phyloP scores from a whole-genome alignment of 768 basidiomycete genomes.

The Suillus lakei region DNA sequence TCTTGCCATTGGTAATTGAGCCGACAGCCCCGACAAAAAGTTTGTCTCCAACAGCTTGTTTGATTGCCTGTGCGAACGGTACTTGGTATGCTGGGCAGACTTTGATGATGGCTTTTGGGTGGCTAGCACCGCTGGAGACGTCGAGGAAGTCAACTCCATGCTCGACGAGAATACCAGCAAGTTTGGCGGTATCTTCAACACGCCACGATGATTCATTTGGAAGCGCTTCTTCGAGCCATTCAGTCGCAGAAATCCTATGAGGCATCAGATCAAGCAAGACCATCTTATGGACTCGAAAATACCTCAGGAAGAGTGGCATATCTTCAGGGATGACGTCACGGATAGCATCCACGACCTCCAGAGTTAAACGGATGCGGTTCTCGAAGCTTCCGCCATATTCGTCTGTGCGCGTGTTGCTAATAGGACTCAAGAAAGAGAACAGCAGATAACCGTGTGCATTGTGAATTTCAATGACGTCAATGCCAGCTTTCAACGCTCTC shows the following conservation, averaged over 20 bases:
- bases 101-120: constrained; percentile 38
- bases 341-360: constrained; percentile 56
- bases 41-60: constrained; percentile 47
- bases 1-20: constrained; percentile 37
- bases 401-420: constrained; percentile 76
- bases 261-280: background rate
- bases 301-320: constrained; percentile 80
- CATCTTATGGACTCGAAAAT: background rate
- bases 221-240: constrained; percentile 66
- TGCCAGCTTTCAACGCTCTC: constrained; percentile 66
- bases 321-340: constrained; percentile 60
- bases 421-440: constrained; percentile 70
- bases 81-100: constrained; percentile 49
- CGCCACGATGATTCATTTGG: constrained; percentile 70
- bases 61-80: constrained; percentile 57
- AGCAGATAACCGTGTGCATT: constrained; percentile 70
- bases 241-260: constrained; percentile 68
- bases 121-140: constrained; percentile 67
- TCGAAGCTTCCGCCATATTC: constrained; percentile 73
- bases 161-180: constrained; percentile 62
- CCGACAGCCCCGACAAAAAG: constrained; percentile 35
- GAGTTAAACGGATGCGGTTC: constrained; percentile 72
- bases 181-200: constrained; percentile 64
- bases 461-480: constrained; percentile 76
- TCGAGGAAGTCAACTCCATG: constrained; percentile 80